Percentiles rank a stretch among this genome's conserved stretches.
Conservation (phyloP, 2,329 filamentous ascomycete species). For the Sarocladium oryzae region DNA sequence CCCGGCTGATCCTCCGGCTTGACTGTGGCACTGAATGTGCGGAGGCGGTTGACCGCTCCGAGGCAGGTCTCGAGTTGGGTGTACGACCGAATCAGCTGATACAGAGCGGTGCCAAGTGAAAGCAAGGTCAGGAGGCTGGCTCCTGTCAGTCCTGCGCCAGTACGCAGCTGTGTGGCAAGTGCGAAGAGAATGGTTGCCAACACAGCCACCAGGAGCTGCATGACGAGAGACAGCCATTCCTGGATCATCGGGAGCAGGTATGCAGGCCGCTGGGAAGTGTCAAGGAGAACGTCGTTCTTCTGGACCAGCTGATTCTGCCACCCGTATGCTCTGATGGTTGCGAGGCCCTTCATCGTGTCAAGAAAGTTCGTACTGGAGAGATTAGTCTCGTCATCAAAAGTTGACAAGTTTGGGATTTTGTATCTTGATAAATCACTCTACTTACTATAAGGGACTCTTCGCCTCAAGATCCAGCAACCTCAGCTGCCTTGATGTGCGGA, state of each 20-base stretch:
- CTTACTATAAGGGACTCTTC: constrained; percentile 51
- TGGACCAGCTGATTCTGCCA: constrained; percentile 38
- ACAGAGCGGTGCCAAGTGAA: constrained; percentile 21
- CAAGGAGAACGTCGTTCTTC: constrained; percentile 39
- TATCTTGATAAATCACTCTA: no score
- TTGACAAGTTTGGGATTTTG: no score
- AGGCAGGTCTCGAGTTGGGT: constrained; percentile 24
- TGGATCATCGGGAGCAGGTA: constrained; percentile 52
- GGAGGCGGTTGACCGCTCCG: constrained; percentile 20
- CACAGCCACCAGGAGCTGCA: constrained; percentile 41
- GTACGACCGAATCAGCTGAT: constrained; percentile 24
- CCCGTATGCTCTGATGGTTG: constrained; percentile 48
- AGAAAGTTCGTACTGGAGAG: constrained; percentile 37
- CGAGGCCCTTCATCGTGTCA: constrained; percentile 46
- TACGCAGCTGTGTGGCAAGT: constrained; percentile 34
- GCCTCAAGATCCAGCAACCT: constrained; percentile 55
- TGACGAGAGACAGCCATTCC: constrained; percentile 45
- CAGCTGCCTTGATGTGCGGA: constrained; percentile 54
- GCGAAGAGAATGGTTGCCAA: constrained; percentile 39
- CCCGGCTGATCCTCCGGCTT: constrained; percentile 15
- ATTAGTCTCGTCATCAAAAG: background rate
- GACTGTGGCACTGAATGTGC: constrained; percentile 20
- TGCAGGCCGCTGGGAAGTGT: constrained; percentile 47
- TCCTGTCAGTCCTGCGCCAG: constrained; percentile 28
- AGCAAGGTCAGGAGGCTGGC: constrained; percentile 31